Conservation (phyloP, 148 eudicot genomes). For the Chenopodium suecicum region DNA sequence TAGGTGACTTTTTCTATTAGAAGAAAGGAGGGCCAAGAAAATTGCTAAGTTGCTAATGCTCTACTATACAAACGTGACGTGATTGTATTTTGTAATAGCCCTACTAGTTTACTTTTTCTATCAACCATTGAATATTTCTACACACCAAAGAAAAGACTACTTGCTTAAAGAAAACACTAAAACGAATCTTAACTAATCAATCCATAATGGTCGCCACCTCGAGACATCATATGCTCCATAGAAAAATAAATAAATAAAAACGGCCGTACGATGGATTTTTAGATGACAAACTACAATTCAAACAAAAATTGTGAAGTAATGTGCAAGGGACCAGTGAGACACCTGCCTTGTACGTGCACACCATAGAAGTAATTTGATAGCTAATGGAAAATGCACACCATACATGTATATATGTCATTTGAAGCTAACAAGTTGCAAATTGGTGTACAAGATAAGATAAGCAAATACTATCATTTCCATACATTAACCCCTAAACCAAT, state of each 20-base stretch:
- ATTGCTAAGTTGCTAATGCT: neutral
- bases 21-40: neutral
- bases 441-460: neutral
- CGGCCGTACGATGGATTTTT: neutral
- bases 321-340: neutral
- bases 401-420: neutral
- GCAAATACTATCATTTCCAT: neutral
- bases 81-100: constrained; percentile 1
- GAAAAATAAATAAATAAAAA: neutral
- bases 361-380: neutral
- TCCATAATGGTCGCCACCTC: neutral
- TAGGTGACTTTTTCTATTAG: neutral
- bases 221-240: neutral
- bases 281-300: neutral
- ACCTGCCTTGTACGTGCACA: neutral
- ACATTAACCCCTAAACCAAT: neutral
- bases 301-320: neutral
- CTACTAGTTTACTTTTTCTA: neutral
- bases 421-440: neutral
- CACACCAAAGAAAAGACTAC: neutral
- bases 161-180: neutral
- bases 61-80: neutral
- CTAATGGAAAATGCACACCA: neutral
- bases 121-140: neutral
- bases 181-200: neutral